Evolutionary conservation across 805 yeast species (phyloP).

Genomic region (Komagataella phaffii): DNA sequence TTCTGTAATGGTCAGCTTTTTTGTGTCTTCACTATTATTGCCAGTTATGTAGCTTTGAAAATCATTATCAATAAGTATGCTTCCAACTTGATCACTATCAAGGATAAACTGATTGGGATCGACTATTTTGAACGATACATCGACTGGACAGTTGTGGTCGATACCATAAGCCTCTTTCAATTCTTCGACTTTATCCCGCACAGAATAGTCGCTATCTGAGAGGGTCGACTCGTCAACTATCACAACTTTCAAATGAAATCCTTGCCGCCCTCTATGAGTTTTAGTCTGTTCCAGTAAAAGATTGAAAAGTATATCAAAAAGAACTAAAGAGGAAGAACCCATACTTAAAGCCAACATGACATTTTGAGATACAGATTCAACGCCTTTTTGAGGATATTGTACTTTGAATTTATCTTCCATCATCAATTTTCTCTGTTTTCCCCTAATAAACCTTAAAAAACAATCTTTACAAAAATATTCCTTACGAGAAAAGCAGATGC

Average conservation of each 20-base stretch:
- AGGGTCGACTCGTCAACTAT: conserved; percentile 26
- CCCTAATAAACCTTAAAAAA: conserved; percentile 57
- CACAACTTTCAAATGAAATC: conserved; percentile 46
- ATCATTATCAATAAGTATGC: conserved; percentile 20
- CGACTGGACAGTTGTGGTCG: conserved; percentile 12
- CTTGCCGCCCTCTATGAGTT: conserved; percentile 54
- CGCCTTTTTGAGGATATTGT: conserved; percentile 32
- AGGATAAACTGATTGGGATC: conserved; percentile 26
- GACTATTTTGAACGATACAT: conserved; percentile 24
- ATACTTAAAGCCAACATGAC: conserved; percentile 52
- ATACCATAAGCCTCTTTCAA: conserved; percentile 7
- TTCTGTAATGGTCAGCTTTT: conserved; percentile 12
- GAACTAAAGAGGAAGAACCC: conserved; percentile 53
- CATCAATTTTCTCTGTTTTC: conserved; percentile 76
- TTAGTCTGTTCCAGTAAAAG: conserved; percentile 46
- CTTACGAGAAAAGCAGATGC: conserved; percentile 39
- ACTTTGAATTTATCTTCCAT: conserved; percentile 60
- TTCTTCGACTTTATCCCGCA: conserved; percentile 1
- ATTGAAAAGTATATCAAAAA: conserved; percentile 52
- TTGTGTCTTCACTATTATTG: conserved; percentile 3
- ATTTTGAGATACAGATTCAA: conserved; percentile 19
- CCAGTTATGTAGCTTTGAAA: conserved; percentile 7
- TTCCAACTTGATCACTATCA: conserved; percentile 15
- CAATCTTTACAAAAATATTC: conserved; percentile 57
- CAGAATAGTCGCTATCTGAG: conserved; percentile 3